Percentiles rank a stretch among this genome's conserved stretches.
These are phyloP conservation scores for Iris macrosiphon DNA, from an alignment of 106 monocot species.

Conservation along the genomic window DNA sequence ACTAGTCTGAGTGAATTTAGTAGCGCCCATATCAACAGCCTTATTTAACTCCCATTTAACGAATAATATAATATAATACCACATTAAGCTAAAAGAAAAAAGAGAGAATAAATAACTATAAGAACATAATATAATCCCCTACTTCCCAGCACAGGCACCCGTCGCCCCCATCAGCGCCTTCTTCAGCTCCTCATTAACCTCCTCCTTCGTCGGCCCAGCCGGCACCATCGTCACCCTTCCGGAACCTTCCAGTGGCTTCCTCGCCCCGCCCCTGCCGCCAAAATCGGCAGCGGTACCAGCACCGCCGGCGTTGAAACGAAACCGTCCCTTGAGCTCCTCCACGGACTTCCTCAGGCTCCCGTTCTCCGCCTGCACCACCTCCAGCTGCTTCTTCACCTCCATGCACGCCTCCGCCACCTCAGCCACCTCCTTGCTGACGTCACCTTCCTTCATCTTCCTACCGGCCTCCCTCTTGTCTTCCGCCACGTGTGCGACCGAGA, in stretches of 20 bases:
- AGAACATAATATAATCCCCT: too few relatives aligned
- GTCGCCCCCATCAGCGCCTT: constrained; percentile 22
- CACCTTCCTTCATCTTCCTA: not conserved
- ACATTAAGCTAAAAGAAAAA: too few relatives aligned
- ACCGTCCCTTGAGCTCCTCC: constrained; percentile 10
- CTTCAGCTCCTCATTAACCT: constrained; percentile 30
- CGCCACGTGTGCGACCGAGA: constrained; percentile 46
- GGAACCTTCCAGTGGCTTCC: constrained; percentile 13
- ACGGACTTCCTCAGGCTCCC: constrained; percentile 22
- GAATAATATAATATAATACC: too few relatives aligned
- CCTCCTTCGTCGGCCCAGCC: not conserved
- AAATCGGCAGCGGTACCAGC: not conserved
- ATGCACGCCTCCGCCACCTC: constrained; percentile 13
- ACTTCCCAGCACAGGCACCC: not conserved
- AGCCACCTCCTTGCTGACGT: not conserved
- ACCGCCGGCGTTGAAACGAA: not conserved
- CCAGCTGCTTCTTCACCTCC: constrained; percentile 31
- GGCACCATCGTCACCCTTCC: constrained; percentile 1
- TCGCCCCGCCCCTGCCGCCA: not conserved
- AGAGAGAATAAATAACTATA: too few relatives aligned
- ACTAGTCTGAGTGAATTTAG: too few relatives aligned
- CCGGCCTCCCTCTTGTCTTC: too few relatives aligned
- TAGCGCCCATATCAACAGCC: too few relatives aligned
- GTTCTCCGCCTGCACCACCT: constrained; percentile 37
- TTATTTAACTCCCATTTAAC: too few relatives aligned